Evolutionary conservation across 371 early-diverging fungal genomes (phyloP).

Genomic region (Fennellomyces sp.): DNA sequence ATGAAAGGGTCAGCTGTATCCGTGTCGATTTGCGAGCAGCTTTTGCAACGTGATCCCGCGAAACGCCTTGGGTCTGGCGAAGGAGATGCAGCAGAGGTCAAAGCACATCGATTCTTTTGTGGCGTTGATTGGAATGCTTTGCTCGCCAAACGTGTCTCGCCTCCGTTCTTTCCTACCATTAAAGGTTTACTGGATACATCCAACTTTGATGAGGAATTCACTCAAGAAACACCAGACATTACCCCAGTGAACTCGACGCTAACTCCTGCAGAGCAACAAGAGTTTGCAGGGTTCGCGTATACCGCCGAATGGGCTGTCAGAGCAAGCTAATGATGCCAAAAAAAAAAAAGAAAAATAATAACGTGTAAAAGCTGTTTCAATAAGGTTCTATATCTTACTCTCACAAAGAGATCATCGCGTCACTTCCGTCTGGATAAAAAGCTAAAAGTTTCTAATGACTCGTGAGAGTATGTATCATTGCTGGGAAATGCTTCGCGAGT

Average conservation of each 20-base stretch:
- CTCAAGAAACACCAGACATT: conserved; percentile 83
- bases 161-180: conserved; percentile 89
- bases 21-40: conserved; percentile 81
- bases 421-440: too few relatives aligned
- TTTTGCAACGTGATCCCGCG: conserved; percentile 88
- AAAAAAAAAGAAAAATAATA: too few relatives aligned
- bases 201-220: conserved; percentile 97
- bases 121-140: conserved; percentile 94
- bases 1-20: conserved; percentile 89
- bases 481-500: too few relatives aligned
- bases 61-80: conserved; percentile 85
- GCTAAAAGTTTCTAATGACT: too few relatives aligned
- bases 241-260: conserved; percentile 86
- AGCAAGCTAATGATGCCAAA: too few relatives aligned
- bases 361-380: too few relatives aligned
- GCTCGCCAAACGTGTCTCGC: conserved; percentile 76
- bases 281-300: conserved; percentile 91
- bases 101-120: conserved; percentile 92
- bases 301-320: conserved; percentile 68
- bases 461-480: too few relatives aligned
- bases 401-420: too few relatives aligned
- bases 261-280: conserved; percentile 81
- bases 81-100: conserved; percentile 87
- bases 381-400: too few relatives aligned
- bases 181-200: conserved; percentile 83